Percentiles rank a stretch among this genome's conserved stretches.
Evolutionary conservation across 495 filamentous ascomycete species (phyloP).

Genomic region (Glonium stellatum): DNA sequence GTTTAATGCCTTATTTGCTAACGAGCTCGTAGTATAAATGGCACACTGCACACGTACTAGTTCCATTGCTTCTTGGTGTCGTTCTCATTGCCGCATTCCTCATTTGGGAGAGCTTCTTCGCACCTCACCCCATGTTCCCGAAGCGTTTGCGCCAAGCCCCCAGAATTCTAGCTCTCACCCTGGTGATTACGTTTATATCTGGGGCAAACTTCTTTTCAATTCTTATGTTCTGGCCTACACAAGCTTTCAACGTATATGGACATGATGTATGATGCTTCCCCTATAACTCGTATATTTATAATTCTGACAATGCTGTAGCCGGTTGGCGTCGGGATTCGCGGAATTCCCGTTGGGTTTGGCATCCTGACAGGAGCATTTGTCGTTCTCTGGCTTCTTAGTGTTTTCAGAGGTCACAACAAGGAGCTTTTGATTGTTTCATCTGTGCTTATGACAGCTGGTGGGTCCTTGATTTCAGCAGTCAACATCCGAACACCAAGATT

Average conservation of each 20-base stretch:
- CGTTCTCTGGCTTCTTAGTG: constrained; percentile 22
- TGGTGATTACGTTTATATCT: constrained; percentile 33
- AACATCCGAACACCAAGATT: no score
- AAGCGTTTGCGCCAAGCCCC: constrained; percentile 21
- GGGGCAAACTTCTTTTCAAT: constrained; percentile 20
- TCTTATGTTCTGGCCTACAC: constrained; percentile 36
- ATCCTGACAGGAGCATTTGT: constrained; percentile 29
- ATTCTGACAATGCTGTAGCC: constrained; percentile 3
- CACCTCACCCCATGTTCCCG: constrained; percentile 32
- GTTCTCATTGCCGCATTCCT: constrained; percentile 28
- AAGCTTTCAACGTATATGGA: constrained; percentile 32
- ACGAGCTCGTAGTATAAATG: constrained; percentile 25
- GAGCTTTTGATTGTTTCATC: constrained; percentile 25
- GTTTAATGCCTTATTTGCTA: neutral
- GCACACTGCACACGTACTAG: constrained; percentile 29
- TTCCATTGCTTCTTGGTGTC: constrained; percentile 28
- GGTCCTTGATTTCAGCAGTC: no score
- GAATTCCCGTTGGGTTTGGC: constrained; percentile 28
- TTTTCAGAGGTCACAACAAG: constrained; percentile 26
- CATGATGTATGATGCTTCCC: constrained; percentile 11
- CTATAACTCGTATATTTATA: neutral
- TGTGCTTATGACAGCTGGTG: constrained; percentile 18
- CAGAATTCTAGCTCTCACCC: constrained; percentile 24
- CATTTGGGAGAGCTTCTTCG: constrained; percentile 31
- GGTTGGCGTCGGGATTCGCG: constrained; percentile 28